Evolutionary conservation across 306 rosid species (phyloP).

Genomic region (Quercus cerris): DNA sequence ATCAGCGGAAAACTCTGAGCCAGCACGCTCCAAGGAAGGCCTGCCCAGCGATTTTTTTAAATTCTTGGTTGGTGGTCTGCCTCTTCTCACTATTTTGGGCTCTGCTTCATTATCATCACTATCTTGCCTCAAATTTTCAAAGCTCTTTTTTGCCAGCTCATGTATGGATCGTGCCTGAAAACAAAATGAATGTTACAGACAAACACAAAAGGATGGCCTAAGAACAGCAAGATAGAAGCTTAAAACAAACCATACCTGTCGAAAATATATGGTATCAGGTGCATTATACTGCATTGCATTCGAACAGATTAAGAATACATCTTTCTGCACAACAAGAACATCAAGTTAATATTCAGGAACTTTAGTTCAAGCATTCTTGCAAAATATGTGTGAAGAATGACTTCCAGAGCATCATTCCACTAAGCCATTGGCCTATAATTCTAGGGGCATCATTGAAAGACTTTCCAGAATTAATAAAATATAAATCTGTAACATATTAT

Average conservation of each 20-base stretch:
- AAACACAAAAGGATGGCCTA: background rate
- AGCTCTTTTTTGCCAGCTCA: constrained; percentile 61
- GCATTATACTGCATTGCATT: constrained; percentile 81
- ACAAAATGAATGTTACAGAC: constrained; percentile 7
- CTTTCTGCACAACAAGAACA: constrained; percentile 45
- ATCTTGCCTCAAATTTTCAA: constrained; percentile 64
- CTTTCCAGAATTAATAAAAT: background rate
- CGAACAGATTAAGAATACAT: constrained; percentile 53
- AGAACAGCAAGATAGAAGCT: background rate
- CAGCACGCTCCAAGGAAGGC: constrained; percentile 45
- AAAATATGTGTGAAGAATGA: background rate
- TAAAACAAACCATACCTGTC: constrained; percentile 51
- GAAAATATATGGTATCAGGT: constrained; percentile 64
- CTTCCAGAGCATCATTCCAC: background rate
- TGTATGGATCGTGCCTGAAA: constrained; percentile 66
- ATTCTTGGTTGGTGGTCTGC: constrained; percentile 70
- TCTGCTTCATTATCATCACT: constrained; percentile 61
- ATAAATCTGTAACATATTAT: background rate
- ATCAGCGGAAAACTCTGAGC: constrained; percentile 45
- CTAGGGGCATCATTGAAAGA: background rate
- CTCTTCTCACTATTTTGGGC: constrained; percentile 56
- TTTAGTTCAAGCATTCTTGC: background rate
- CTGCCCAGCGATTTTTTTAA: constrained; percentile 42
- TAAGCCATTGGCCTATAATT: background rate
- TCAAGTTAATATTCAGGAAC: constrained; percentile 11